Evolutionary conservation across 2,329 filamentous ascomycete genomes (phyloP).

Genomic region (Diplodia sapinea): DNA sequence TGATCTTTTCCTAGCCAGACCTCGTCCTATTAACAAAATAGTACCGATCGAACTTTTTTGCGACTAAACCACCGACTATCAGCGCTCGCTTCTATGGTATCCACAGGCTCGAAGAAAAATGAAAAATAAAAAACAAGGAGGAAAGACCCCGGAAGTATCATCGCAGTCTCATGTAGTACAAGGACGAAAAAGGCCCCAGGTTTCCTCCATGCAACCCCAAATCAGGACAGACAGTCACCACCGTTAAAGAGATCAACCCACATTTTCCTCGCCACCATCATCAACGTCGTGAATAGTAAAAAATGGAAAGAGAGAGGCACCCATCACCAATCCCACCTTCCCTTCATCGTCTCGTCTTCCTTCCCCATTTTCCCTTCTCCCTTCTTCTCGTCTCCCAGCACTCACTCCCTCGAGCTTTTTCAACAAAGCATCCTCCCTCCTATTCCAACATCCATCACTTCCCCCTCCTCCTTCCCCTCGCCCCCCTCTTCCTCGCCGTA

Average conservation of each 20-base stretch:
- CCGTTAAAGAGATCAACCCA: neutral
- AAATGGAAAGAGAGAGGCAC: neutral
- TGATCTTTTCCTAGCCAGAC: neutral
- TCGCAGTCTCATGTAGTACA: slow-evolving; percentile 1
- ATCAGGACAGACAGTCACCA: too few relatives aligned
- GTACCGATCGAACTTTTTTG: slow-evolving; percentile 1
- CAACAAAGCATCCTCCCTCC: too few relatives aligned
- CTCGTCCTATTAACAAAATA: neutral
- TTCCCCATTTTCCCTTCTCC: too few relatives aligned
- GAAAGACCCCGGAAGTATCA: neutral
- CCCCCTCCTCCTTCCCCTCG: neutral
- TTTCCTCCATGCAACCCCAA: neutral
- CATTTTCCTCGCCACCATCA: neutral
- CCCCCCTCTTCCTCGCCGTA: slow-evolving; percentile 17
- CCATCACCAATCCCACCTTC: neutral
- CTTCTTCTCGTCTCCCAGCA: neutral
- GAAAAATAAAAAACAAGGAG: neutral
- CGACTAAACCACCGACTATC: neutral
- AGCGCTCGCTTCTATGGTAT: slow-evolving; percentile 21
- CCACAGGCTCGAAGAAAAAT: slow-evolving; percentile 4
- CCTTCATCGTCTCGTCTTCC: neutral
- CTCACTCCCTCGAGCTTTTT: too few relatives aligned
- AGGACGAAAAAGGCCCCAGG: neutral
- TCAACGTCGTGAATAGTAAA: neutral
- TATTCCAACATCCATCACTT: neutral